These are phyloP conservation scores for Paracoccidioides lutzii DNA, from an alignment of 2,329 filamentous ascomycete species.

Conservation along the genomic window DNA sequence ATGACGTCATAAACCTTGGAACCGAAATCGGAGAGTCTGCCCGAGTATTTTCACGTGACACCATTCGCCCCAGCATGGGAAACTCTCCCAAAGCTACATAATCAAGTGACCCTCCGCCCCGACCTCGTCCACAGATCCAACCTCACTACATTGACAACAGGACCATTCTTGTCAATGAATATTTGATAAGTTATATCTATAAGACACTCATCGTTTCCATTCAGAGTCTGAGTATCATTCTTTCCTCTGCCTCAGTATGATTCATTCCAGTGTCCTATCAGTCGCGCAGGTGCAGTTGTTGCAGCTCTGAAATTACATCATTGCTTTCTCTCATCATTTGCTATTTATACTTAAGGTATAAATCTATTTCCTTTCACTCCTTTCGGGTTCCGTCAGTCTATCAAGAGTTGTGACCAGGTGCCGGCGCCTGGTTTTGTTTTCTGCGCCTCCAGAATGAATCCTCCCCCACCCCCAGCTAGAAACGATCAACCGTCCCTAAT, in stretches of 20 bases:
- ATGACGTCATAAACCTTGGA: neutral
- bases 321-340: neutral
- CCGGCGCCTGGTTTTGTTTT: neutral
- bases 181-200: neutral
- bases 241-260: neutral
- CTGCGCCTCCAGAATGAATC: neutral
- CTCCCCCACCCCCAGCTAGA: neutral
- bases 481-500: neutral
- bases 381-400: neutral
- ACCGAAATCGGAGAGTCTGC: too few relatives aligned
- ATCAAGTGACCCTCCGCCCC: neutral
- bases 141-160: neutral
- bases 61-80: neutral
- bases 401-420: neutral
- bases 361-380: neutral
- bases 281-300: neutral
- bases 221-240: neutral
- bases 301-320: neutral
- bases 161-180: neutral
- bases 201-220: neutral
- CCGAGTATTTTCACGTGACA: neutral
- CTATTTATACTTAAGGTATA: slow-evolving; percentile 2
- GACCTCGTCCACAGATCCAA: neutral
- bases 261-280: neutral
- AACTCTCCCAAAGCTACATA: neutral